Evolutionary conservation across 2,329 filamentous ascomycete genomes (phyloP).

Genomic region (Trichoderma breve): DNA sequence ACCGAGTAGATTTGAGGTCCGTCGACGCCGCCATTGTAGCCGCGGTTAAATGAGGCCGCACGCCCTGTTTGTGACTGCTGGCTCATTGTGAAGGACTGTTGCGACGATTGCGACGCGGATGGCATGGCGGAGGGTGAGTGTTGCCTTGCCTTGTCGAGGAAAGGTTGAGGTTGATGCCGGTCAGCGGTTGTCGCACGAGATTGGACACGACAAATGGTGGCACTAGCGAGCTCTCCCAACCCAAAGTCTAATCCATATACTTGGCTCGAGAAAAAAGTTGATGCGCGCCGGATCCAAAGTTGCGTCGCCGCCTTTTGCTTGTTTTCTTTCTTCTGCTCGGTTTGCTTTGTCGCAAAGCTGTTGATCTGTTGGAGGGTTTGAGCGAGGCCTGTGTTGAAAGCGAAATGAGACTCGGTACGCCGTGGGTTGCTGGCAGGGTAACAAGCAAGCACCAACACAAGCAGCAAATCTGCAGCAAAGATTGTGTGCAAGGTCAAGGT

Average conservation of each 20-base stretch:
- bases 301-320: background rate
- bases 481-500: constrained; percentile 2
- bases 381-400: background rate
- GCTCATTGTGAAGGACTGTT: constrained; percentile 58
- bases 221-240: constrained; percentile 3
- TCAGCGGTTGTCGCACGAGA: constrained; percentile 15
- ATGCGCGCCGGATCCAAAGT: background rate
- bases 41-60: constrained; percentile 38
- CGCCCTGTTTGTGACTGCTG: constrained; percentile 48
- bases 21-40: constrained; percentile 37
- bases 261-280: background rate
- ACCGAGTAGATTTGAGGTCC: constrained; percentile 63
- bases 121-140: constrained; percentile 30
- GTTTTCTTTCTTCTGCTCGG: background rate
- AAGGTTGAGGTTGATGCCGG: constrained; percentile 1
- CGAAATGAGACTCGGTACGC: constrained; percentile 15
- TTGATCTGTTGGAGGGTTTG: background rate
- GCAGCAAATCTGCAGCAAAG: constrained; percentile 16
- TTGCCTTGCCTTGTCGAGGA: background rate
- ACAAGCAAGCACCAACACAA: background rate
- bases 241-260: constrained; percentile 9
- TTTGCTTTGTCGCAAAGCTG: background rate
- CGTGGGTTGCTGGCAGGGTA: constrained; percentile 17
- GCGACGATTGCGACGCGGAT: constrained; percentile 51
- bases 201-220: constrained; percentile 9